These are phyloP conservation scores for Phycomyces nitens DNA, from an alignment of 192 early-diverging fungal species.

Conservation along the genomic window DNA sequence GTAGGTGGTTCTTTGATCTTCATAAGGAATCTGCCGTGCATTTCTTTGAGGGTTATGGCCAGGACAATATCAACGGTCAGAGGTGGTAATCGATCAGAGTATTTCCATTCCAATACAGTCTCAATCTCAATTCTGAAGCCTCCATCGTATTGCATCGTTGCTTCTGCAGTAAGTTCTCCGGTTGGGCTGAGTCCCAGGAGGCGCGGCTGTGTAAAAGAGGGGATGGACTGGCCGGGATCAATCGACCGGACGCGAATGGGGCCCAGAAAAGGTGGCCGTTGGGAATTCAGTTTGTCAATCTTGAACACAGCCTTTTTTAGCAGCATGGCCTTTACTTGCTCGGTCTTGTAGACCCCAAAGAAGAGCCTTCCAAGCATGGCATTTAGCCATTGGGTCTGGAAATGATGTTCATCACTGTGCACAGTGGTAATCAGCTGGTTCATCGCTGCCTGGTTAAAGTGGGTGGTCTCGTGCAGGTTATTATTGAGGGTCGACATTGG, in stretches of 20 bases:
- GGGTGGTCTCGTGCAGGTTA: conserved; percentile 34
- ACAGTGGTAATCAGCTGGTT: conserved; percentile 46
- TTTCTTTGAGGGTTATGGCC: conserved; percentile 66
- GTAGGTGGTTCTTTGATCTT: conserved; percentile 79
- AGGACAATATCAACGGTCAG: conserved; percentile 79
- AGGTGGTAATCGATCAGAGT: conserved; percentile 42
- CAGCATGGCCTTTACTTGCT: conserved; percentile 56
- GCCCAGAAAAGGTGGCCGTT: conserved; percentile 70
- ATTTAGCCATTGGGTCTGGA: conserved; percentile 77
- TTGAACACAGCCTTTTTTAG: conserved; percentile 67
- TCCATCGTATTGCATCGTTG: conserved; percentile 78
- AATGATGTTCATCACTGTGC: conserved; percentile 55
- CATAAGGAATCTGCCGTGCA: conserved; percentile 76
- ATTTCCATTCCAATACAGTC: conserved; percentile 47
- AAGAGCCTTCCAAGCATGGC: conserved; percentile 81
- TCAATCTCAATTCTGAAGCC: conserved; percentile 76
- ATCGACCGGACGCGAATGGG: conserved; percentile 80
- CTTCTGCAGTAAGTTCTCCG: conserved; percentile 73
- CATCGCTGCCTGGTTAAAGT: conserved; percentile 45
- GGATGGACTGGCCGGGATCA: conserved; percentile 73
- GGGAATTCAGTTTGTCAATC: conserved; percentile 60
- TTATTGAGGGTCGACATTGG: not conserved
- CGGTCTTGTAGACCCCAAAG: conserved; percentile 66
- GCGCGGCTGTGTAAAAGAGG: conserved; percentile 74
- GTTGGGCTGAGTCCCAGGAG: conserved; percentile 61